Conservation (phyloP, 352 stramenopile species). For the Phytophthora hibernalis region DNA sequence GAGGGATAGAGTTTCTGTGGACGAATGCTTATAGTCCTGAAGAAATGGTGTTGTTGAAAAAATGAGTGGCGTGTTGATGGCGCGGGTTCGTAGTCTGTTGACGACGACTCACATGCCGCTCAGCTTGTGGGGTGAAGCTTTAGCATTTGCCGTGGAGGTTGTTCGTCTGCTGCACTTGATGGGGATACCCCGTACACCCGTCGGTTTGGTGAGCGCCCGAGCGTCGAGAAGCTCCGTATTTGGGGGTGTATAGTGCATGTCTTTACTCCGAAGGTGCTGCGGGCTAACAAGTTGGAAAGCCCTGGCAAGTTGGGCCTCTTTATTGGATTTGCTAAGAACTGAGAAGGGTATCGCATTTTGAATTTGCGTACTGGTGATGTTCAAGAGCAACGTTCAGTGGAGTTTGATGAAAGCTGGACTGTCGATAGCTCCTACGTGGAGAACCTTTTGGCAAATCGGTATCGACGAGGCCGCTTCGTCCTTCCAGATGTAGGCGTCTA, state of each 20-base stretch:
- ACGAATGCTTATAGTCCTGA: slow-evolving; percentile 19
- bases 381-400: background rate
- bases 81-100: slow-evolving; percentile 1
- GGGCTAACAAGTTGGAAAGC: slow-evolving; percentile 10
- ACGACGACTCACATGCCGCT: slow-evolving; percentile 6
- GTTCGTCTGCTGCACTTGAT: background rate
- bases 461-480: background rate
- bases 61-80: slow-evolving; percentile 3
- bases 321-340: slow-evolving; percentile 4
- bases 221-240: background rate
- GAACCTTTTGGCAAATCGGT: background rate
- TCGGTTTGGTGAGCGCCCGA: slow-evolving; percentile 2
- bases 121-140: slow-evolving; percentile 12
- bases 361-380: slow-evolving; percentile 7
- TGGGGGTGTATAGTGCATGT: slow-evolving; percentile 10
- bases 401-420: slow-evolving; percentile 9
- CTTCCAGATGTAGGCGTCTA: background rate
- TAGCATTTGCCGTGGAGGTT: slow-evolving; percentile 1
- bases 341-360: slow-evolving; percentile 7
- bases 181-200: slow-evolving; percentile 9
- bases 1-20: slow-evolving; percentile 14
- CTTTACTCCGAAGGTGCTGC: slow-evolving; percentile 13
- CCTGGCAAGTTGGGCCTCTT: slow-evolving; percentile 17
- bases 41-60: slow-evolving; percentile 19
- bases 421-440: slow-evolving; percentile 2